Conservation (phyloP, 1,284 basidiomycete species). For the Sporisorium exsertum region DNA sequence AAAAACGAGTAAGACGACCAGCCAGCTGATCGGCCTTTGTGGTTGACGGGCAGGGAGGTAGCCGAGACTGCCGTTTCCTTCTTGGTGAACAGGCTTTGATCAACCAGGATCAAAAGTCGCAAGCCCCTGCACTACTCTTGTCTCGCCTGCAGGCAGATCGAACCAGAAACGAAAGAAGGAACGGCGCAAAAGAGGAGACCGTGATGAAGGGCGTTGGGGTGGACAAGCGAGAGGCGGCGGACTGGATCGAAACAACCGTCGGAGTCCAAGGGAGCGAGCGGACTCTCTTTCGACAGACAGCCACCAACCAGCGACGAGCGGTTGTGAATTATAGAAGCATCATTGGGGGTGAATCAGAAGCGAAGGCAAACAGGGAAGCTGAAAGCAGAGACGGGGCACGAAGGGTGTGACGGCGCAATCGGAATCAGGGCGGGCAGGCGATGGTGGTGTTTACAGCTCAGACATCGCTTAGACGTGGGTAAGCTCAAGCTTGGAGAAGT, state of each 20-base stretch:
- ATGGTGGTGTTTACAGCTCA: slow-evolving; percentile 11
- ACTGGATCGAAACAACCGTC: not conserved
- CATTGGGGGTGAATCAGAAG: not conserved
- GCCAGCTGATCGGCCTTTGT: not conserved
- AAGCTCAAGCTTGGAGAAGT: not conserved
- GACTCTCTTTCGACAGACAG: not conserved
- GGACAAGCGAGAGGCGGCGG: not conserved
- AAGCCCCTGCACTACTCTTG: not conserved
- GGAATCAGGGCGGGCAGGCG: not conserved
- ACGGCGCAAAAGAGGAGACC: too few relatives aligned
- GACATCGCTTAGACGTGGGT: slow-evolving; percentile 6
- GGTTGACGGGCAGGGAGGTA: not conserved
- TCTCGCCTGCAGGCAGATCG: not conserved
- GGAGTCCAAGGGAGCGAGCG: not conserved
- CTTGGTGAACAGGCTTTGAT: not conserved
- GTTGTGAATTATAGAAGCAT: too few relatives aligned
- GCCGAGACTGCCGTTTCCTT: not conserved
- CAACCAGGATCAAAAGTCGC: not conserved
- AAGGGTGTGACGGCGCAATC: not conserved
- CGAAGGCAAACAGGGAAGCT: not conserved
- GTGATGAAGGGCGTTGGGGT: not conserved
- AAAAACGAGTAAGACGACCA: not conserved
- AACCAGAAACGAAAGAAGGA: too few relatives aligned
- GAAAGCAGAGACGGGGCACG: not conserved
- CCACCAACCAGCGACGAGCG: not conserved